A percentile compares a stretch with the other conserved stretches of the same genome.
phyloP scores from a whole-genome alignment of 148 eudicot species.

The Arctostaphylos glauca region DNA sequence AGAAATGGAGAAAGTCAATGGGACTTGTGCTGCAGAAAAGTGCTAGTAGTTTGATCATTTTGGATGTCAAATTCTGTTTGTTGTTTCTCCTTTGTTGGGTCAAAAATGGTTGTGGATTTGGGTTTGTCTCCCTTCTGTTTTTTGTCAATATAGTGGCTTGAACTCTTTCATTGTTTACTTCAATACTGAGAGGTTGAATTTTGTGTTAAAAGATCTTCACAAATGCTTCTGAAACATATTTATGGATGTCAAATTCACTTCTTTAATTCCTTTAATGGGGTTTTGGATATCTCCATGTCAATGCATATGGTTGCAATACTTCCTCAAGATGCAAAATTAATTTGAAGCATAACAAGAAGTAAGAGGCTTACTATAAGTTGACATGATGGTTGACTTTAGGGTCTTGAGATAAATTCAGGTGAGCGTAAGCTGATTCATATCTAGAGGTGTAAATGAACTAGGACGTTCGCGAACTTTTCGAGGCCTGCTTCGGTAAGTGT shows the following conservation, averaged over 20 bases:
- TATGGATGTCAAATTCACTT: not conserved
- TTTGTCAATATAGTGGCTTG: conserved; percentile 1
- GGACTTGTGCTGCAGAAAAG: conserved; percentile 24
- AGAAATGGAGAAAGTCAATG: conserved; percentile 26
- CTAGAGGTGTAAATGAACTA: too few relatives aligned
- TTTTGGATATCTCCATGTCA: not conserved
- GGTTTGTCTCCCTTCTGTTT: not conserved
- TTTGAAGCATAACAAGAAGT: too few relatives aligned
- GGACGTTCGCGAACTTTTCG: too few relatives aligned
- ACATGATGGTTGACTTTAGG: too few relatives aligned
- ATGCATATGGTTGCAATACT: too few relatives aligned
- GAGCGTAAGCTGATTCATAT: too few relatives aligned
- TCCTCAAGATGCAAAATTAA: too few relatives aligned
- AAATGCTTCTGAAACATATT: not conserved
- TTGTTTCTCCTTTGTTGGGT: not conserved
- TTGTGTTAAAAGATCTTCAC: not conserved
- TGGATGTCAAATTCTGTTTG: not conserved
- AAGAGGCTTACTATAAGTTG: too few relatives aligned
- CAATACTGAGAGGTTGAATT: not conserved
- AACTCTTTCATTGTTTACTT: conserved; percentile 3
- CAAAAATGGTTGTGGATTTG: not conserved
- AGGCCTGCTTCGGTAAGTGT: too few relatives aligned
- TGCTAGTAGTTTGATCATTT: conserved; percentile 18
- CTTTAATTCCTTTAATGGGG: not conserved
- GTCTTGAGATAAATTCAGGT: too few relatives aligned